A percentile compares a stretch with the other conserved stretches of the same genome.
Evolutionary conservation across 2,329 filamentous ascomycete species (phyloP).

Genomic region (Fusarium fracticaudum): DNA sequence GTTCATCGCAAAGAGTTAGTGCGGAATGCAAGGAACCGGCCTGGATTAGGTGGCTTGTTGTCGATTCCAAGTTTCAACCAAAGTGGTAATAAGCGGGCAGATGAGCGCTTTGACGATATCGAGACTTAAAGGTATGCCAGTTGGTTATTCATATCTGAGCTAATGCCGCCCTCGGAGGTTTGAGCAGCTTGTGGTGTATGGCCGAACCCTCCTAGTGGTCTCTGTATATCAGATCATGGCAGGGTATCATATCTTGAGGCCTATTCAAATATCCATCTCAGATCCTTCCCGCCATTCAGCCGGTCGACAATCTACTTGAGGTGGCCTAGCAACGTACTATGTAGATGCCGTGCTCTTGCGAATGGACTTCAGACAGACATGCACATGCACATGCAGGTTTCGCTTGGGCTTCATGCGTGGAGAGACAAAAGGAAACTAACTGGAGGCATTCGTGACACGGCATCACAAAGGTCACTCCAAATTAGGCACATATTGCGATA

Average conservation of each 20-base stretch:
- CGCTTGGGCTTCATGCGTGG: not conserved
- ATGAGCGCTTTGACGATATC: constrained; percentile 5
- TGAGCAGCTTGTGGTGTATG: not conserved
- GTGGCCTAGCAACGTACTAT: not conserved
- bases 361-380: not conserved
- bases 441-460: not conserved
- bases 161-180: not conserved
- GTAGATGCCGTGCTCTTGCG: not conserved
- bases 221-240: constrained; percentile 8
- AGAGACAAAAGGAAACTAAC: not conserved
- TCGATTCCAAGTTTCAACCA: not conserved
- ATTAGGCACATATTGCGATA: not conserved
- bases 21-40: constrained; percentile 20
- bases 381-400: not conserved
- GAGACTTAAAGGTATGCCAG: not conserved
- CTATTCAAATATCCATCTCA: constrained; percentile 5
- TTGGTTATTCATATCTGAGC: not conserved
- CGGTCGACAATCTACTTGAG: not conserved
- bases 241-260: not conserved
- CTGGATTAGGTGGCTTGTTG: not conserved
- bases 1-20: not conserved
- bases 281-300: constrained; percentile 13
- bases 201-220: not conserved
- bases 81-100: not conserved
- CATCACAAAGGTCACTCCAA: not conserved